These are phyloP conservation scores for Oidium heveae DNA, from an alignment of 2,329 filamentous ascomycete species.

Conservation along the genomic window DNA sequence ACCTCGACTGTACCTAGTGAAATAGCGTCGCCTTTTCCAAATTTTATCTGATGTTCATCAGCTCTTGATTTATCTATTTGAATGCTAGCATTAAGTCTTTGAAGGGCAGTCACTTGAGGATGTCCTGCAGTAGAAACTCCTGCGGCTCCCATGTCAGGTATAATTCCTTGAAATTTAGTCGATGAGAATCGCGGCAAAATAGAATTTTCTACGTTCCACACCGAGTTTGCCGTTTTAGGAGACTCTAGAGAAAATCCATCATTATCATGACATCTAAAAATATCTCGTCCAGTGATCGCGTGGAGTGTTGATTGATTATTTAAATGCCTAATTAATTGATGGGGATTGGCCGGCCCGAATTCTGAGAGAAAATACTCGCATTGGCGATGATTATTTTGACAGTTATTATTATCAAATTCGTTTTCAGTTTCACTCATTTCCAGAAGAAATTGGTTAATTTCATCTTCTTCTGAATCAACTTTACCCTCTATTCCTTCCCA, in stretches of 20 bases:
- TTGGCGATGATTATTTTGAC: neutral
- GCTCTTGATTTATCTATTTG: neutral
- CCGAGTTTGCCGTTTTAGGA: neutral
- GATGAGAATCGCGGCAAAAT: neutral
- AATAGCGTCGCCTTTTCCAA: neutral
- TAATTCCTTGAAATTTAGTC: too few relatives aligned
- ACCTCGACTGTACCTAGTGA: neutral
- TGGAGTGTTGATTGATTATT: neutral
- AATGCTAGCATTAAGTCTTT: neutral
- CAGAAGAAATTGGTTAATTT: neutral
- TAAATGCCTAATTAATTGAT: neutral
- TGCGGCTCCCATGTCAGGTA: neutral
- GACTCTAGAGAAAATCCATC: neutral
- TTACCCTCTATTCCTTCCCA: neutral
- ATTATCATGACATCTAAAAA: neutral
- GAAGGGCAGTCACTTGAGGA: neutral
- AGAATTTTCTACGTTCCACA: neutral
- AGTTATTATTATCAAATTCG: neutral
- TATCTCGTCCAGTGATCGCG: neutral
- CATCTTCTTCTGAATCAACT: neutral
- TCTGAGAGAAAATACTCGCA: neutral
- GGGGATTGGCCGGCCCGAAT: neutral
- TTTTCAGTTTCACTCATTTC: neutral
- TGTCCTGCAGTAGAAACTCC: neutral
- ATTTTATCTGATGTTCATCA: neutral